phyloP scores from a whole-genome alignment of 2,329 filamentous ascomycete genomes.

The Pyrenophora graminea region DNA sequence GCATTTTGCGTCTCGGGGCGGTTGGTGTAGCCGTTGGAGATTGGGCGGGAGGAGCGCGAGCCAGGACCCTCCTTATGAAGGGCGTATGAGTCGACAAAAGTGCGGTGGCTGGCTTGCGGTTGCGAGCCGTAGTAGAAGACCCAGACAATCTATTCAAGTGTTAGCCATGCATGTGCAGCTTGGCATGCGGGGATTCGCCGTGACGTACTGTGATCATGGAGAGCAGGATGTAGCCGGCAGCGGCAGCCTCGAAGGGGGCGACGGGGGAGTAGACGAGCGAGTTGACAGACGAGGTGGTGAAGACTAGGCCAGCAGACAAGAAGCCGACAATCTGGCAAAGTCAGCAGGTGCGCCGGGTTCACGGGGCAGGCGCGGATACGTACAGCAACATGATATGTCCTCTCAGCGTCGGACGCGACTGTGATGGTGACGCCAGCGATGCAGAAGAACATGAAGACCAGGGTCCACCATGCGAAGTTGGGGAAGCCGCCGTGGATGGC shows the following conservation, averaged over 20 bases:
- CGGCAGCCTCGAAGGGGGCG: constrained; percentile 79
- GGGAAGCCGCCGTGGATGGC: constrained; percentile 66
- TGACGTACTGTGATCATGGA: constrained; percentile 85
- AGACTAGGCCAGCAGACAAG: constrained; percentile 78
- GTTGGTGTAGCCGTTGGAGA: constrained; percentile 73
- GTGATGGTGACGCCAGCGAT: constrained; percentile 81
- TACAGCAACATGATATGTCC: constrained; percentile 88
- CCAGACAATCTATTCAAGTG: constrained; percentile 77
- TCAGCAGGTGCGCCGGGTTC: constrained; percentile 24
- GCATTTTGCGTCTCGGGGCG: constrained; percentile 82
- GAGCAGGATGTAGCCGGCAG: constrained; percentile 89
- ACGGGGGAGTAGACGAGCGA: constrained; percentile 77
- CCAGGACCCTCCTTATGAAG: constrained; percentile 79
- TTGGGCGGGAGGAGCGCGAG: constrained; percentile 66
- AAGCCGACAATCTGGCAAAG: constrained; percentile 75
- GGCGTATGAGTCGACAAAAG: constrained; percentile 94
- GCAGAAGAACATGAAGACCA: constrained; percentile 82
- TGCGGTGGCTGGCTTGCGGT: constrained; percentile 80
- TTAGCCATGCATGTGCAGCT: constrained; percentile 21
- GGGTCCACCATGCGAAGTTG: constrained; percentile 89
- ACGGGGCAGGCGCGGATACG: constrained; percentile 27
- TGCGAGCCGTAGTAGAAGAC: constrained; percentile 98
- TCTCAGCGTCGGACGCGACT: constrained; percentile 79
- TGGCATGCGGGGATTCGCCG: neutral
- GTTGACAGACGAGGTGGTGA: constrained; percentile 86